A percentile compares a stretch with the other conserved stretches of the same genome.
These are phyloP conservation scores for Metarhizium sp. DNA, from an alignment of 2,329 filamentous ascomycete species.

Conservation along the genomic window DNA sequence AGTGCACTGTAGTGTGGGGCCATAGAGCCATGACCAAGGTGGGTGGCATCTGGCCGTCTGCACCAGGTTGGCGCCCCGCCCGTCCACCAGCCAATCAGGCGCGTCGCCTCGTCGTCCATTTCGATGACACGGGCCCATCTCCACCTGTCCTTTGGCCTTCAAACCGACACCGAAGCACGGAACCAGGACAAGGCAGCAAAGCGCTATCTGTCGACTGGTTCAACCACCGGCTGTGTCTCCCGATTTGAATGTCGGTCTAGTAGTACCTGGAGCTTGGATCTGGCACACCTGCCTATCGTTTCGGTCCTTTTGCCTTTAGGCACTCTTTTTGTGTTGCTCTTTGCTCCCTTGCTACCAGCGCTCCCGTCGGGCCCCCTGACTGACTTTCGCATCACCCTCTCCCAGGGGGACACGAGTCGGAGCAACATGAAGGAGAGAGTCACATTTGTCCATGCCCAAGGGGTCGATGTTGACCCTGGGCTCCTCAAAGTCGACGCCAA, in stretches of 20 bases:
- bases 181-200: not conserved
- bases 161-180: slow-evolving; percentile 7
- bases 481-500: slow-evolving; percentile 48
- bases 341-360: not conserved
- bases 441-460: slow-evolving; percentile 65
- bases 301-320: not conserved
- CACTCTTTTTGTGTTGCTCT: not conserved
- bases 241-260: not conserved
- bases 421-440: slow-evolving; percentile 63
- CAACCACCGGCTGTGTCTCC: not conserved
- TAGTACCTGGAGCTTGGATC: not conserved
- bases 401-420: not conserved
- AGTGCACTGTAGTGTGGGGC: too few relatives aligned
- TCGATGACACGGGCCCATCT: not conserved
- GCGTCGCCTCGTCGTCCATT: not conserved
- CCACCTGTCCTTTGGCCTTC: not conserved
- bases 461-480: slow-evolving; percentile 54
- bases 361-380: not conserved
- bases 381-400: not conserved
- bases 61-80: not conserved
- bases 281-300: not conserved
- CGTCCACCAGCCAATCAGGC: not conserved
- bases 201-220: not conserved
- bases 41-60: not conserved
- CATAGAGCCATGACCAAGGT: not conserved